A percentile compares a stretch with the other conserved stretches of the same genome.
These are phyloP conservation scores for Hortiboletus flavorubellus DNA, from an alignment of 768 basidiomycete genomes.

Conservation along the genomic window DNA sequence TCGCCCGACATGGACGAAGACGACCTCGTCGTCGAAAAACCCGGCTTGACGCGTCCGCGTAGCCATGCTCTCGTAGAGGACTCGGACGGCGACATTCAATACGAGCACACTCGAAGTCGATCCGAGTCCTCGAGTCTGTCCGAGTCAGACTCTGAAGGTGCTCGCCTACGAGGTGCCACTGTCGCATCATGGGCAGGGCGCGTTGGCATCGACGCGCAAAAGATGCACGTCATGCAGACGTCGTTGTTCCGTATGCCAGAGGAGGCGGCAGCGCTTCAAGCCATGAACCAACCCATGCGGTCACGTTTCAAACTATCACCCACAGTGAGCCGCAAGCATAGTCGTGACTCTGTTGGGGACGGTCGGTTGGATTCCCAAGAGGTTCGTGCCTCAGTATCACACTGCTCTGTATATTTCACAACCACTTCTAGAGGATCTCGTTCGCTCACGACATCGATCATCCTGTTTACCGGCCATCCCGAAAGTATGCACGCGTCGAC, in stretches of 20 bases:
- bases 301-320: constrained; percentile 36
- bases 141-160: constrained; percentile 17
- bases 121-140: constrained; percentile 31
- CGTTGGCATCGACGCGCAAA: constrained; percentile 77
- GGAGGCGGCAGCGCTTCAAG: constrained; percentile 63
- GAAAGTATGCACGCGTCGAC: constrained; percentile 78
- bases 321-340: constrained; percentile 61
- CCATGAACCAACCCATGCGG: constrained; percentile 42
- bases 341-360: constrained; percentile 76
- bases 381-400: constrained; percentile 35
- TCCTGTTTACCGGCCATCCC: constrained; percentile 64
- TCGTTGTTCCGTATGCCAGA: constrained; percentile 79
- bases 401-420: background rate
- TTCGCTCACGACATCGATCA: constrained; percentile 74
- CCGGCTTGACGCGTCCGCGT: constrained; percentile 31
- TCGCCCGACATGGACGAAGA: constrained; percentile 53
- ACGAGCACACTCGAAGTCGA: constrained; percentile 38
- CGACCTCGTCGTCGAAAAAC: constrained; percentile 34
- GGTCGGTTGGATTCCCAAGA: constrained; percentile 61
- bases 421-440: constrained; percentile 58
- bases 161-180: constrained; percentile 37
- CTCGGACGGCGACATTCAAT: constrained; percentile 52
- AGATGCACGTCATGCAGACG: constrained; percentile 92
- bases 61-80: constrained; percentile 51
- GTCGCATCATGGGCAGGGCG: constrained; percentile 71